A percentile compares a stretch with the other conserved stretches of the same genome.
Evolutionary conservation across 495 filamentous ascomycete genomes (phyloP).

Genomic region (Stereocaulon alpinum): DNA sequence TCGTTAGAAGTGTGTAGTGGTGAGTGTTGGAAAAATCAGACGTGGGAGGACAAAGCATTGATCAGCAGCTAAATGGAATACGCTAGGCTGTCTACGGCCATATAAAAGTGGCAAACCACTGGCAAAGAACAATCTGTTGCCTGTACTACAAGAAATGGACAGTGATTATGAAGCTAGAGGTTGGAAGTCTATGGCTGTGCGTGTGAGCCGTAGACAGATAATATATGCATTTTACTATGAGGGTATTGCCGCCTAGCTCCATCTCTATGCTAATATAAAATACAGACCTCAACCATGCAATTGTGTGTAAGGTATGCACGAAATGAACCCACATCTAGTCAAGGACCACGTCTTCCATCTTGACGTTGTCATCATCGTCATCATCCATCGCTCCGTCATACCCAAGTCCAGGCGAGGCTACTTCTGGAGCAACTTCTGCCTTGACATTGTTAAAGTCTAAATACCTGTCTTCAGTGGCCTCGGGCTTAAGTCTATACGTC

Average conservation of each 20-base stretch:
- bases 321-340: not conserved
- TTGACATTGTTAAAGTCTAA: conserved; percentile 34
- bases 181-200: too few species aligned
- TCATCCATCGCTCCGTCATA: conserved; percentile 33
- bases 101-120: too few species aligned
- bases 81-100: not conserved
- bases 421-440: conserved; percentile 38
- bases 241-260: not conserved
- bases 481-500: conserved; percentile 70
- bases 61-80: not conserved
- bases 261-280: conserved; percentile 7
- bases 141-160: not conserved
- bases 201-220: too few species aligned
- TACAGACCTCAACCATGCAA: not conserved
- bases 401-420: conserved; percentile 36
- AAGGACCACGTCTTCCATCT: conserved; percentile 62
- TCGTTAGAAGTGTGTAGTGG: not conserved
- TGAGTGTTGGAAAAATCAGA: not conserved
- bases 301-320: not conserved
- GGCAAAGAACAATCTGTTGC: too few species aligned
- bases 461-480: conserved; percentile 51
- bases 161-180: too few species aligned
- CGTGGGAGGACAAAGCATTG: not conserved
- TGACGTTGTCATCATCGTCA: conserved; percentile 58
- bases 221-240: not conserved